Percentiles rank a stretch among this genome's conserved stretches.
These are phyloP conservation scores for Phyllosticta ampelicida DNA, from an alignment of 2,329 filamentous ascomycete species.

Conservation along the genomic window DNA sequence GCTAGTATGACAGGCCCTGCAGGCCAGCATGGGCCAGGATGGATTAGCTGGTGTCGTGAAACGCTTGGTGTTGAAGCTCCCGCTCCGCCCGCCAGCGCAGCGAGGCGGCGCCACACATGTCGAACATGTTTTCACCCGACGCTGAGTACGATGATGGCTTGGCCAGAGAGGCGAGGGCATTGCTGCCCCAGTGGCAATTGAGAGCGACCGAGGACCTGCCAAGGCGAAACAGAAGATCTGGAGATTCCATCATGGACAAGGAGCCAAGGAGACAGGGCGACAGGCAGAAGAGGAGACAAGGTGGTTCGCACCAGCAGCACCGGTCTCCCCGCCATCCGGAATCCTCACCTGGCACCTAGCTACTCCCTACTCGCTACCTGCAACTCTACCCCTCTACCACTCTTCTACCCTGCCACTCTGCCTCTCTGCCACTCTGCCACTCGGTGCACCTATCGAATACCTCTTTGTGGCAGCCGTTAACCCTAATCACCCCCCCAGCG, in stretches of 20 bases:
- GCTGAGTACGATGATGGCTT: neutral
- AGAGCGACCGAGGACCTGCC: neutral
- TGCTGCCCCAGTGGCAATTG: neutral
- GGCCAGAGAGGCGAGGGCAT: neutral
- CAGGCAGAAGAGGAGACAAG: no score
- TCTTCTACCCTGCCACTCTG: no score
- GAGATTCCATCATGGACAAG: no score
- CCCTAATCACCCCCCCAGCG: neutral
- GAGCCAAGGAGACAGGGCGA: no score
- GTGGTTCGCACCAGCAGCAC: neutral
- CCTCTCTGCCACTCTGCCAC: no score
- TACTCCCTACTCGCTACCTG: neutral
- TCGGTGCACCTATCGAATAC: no score
- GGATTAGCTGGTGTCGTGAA: neutral
- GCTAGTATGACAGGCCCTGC: neutral
- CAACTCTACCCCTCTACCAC: no score
- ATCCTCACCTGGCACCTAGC: neutral
- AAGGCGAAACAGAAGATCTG: no score
- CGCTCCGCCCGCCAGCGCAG: neutral
- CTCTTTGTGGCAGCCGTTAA: no score
- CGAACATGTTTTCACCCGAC: neutral
- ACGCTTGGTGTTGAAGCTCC: neutral
- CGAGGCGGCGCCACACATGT: neutral
- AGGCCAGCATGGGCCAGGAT: neutral
- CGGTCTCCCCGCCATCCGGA: neutral